These are phyloP conservation scores for Syzygium aromaticum DNA, from an alignment of 345 rosid species.

Conservation along the genomic window DNA sequence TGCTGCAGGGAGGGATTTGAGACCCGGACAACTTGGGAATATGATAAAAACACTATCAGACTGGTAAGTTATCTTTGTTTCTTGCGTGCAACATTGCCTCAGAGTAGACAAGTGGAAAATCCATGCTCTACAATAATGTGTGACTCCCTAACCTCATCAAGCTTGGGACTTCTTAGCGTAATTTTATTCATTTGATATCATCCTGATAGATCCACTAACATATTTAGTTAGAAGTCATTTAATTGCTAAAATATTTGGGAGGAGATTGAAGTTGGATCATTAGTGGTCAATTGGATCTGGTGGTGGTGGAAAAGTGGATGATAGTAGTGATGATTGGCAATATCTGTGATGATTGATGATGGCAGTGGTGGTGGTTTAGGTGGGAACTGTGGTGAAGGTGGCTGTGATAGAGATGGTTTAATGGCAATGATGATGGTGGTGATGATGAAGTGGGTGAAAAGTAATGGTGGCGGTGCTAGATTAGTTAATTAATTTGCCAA, in stretches of 20 bases:
- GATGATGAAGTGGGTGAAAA: neutral
- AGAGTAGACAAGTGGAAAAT: neutral
- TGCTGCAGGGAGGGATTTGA: constrained; percentile 94
- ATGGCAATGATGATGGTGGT: neutral
- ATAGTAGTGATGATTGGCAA: no score
- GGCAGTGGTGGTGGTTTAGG: neutral
- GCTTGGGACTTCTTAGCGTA: neutral
- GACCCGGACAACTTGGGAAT: constrained; percentile 81
- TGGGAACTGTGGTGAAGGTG: neutral
- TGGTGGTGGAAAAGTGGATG: neutral
- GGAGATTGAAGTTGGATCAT: neutral
- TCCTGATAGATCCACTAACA: neutral
- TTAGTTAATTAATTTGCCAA: neutral
- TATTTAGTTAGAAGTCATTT: neutral
- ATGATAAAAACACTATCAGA: constrained; percentile 82
- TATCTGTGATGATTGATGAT: neutral
- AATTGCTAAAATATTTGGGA: neutral
- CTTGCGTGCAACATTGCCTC: neutral
- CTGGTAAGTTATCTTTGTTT: constrained; percentile 42
- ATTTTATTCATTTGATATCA: neutral
- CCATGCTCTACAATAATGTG: neutral
- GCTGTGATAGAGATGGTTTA: neutral
- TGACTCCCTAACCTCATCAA: neutral
- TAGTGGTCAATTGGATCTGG: neutral
- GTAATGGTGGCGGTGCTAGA: neutral